A percentile compares a stretch with the other conserved stretches of the same genome.
Conservation (phyloP, 768 basidiomycete species). For the Termitomyces heimii region DNA sequence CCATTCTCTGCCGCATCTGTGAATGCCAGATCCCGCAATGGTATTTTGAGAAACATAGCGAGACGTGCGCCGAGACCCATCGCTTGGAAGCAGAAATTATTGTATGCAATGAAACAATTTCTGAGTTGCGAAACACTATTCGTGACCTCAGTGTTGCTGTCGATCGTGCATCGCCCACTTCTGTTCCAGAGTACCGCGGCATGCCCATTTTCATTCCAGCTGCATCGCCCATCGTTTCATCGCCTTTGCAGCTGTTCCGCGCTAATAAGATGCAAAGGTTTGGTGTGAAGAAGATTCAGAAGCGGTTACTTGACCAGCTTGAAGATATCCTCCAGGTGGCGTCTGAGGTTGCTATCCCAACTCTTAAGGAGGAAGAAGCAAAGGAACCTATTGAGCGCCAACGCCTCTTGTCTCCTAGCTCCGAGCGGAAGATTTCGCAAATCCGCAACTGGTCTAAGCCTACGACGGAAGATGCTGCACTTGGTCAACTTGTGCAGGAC, state of each 20-base stretch:
- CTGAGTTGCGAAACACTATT: constrained; percentile 82
- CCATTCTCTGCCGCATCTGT: constrained; percentile 94
- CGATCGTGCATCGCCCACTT: constrained; percentile 65
- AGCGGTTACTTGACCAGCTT: constrained; percentile 77
- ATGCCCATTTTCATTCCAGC: constrained; percentile 78
- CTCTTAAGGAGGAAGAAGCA: constrained; percentile 86
- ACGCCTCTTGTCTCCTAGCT: constrained; percentile 80
- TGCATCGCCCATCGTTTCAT: constrained; percentile 63
- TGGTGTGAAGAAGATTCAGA: constrained; percentile 77
- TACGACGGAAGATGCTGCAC: constrained; percentile 76
- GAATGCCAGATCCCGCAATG: constrained; percentile 95
- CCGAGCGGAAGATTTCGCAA: constrained; percentile 80
- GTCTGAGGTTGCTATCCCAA: constrained; percentile 77
- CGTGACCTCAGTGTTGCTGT: constrained; percentile 69
- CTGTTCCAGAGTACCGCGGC: constrained; percentile 78
- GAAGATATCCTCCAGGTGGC: constrained; percentile 82
- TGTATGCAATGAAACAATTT: constrained; percentile 89
- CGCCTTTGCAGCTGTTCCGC: constrained; percentile 74
- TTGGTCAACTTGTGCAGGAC: constrained; percentile 80
- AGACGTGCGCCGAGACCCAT: constrained; percentile 96
- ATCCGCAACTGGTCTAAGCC: constrained; percentile 87
- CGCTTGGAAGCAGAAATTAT: constrained; percentile 92
- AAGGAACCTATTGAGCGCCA: constrained; percentile 92
- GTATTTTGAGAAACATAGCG: constrained; percentile 99
- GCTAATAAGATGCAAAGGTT: constrained; percentile 72